These are phyloP conservation scores for Lachnellula suecica DNA, from an alignment of 2,329 filamentous ascomycete species.

Conservation along the genomic window DNA sequence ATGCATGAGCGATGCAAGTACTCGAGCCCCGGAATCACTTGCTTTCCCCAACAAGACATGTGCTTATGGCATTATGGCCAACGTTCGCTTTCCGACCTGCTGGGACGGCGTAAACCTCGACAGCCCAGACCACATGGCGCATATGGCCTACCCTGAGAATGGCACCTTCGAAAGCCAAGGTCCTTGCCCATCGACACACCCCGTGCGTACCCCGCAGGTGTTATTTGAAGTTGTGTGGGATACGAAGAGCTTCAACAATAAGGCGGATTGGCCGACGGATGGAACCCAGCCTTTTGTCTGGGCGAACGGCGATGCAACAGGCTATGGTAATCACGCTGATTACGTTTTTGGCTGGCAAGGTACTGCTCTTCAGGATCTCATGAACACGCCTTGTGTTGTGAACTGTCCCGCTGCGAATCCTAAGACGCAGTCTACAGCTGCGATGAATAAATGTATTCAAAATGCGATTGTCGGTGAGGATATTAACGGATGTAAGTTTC, in stretches of 20 bases:
- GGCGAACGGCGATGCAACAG: slow-evolving; percentile 42
- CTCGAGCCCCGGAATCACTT: slow-evolving; percentile 38
- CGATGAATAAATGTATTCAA: slow-evolving; percentile 47
- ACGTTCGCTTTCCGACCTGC: slow-evolving; percentile 29
- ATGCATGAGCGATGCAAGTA: slow-evolving; percentile 38
- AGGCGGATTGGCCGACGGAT: slow-evolving; percentile 43
- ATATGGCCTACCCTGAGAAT: slow-evolving; percentile 27
- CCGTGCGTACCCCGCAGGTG: slow-evolving; percentile 47
- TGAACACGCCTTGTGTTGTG: slow-evolving; percentile 47
- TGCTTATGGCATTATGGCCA: slow-evolving; percentile 33
- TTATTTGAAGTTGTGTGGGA: slow-evolving; percentile 51
- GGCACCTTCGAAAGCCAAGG: slow-evolving; percentile 22
- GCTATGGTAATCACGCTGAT: slow-evolving; percentile 50
- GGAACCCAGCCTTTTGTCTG: slow-evolving; percentile 44
- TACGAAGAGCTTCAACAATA: slow-evolving; percentile 41
- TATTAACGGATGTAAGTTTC: slow-evolving; percentile 48
- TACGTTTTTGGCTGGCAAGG: slow-evolving; percentile 53
- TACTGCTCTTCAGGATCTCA: slow-evolving; percentile 47
- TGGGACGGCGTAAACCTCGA: slow-evolving; percentile 13
- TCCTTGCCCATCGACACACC: slow-evolving; percentile 33
- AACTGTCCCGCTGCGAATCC: slow-evolving; percentile 46
- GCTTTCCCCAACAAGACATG: slow-evolving; percentile 36
- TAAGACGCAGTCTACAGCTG: slow-evolving; percentile 42
- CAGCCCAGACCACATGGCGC: too few species aligned
- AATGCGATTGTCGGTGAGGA: slow-evolving; percentile 47